Evolutionary conservation across 169 alveolate species (phyloP).

Genomic region (Plasmodium adleri): DNA sequence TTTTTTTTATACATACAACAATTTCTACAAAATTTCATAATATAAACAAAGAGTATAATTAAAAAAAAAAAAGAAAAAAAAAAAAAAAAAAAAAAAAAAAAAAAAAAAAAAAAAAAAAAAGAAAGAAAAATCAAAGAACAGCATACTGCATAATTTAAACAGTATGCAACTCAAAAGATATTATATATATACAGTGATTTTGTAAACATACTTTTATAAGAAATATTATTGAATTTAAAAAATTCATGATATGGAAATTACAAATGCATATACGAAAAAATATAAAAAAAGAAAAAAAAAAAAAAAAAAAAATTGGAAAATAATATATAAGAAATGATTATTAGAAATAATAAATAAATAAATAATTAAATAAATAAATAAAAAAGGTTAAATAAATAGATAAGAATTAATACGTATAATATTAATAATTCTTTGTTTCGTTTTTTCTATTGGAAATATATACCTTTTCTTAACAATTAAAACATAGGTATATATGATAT

Average conservation of each 20-base stretch:
- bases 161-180: constrained; percentile 1
- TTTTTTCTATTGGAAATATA: constrained; percentile 7
- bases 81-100: constrained; percentile 3
- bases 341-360: neutral
- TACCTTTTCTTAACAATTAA: constrained; percentile 12
- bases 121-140: neutral
- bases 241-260: constrained; percentile 33
- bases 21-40: constrained; percentile 26
- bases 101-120: neutral
- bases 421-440: too few species aligned
- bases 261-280: constrained; percentile 72
- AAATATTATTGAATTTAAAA: constrained; percentile 51
- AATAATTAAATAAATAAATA: neutral
- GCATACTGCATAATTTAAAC: neutral
- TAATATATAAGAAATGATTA: neutral
- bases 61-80: constrained; percentile 9
- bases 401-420: neutral
- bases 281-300: constrained; percentile 6
- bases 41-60: constrained; percentile 6
- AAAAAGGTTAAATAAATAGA: neutral
- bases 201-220: constrained; percentile 44
- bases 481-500: constrained; percentile 11
- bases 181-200: constrained; percentile 17
- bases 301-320: neutral
- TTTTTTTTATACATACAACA: constrained; percentile 55